Evolutionary conservation across 2,329 filamentous ascomycete species (phyloP).

Genomic region (Chalaropsis ovoidea): DNA sequence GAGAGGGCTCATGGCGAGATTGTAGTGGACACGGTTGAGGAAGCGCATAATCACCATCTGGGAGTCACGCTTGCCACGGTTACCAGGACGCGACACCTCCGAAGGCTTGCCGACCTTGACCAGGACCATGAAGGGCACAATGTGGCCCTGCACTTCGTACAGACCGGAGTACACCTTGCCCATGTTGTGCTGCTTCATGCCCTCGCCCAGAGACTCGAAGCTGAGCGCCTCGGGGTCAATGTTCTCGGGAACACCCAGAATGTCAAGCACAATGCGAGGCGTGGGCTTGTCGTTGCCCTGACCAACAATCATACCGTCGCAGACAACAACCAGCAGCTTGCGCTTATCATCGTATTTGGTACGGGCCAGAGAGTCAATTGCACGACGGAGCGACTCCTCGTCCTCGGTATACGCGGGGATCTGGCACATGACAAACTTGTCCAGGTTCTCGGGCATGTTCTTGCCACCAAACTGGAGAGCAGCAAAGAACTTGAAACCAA

Average conservation of each 20-base stretch:
- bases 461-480: conserved; percentile 88
- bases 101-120: conserved; percentile 98
- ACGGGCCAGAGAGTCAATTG: conserved; percentile 87
- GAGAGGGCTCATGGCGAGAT: conserved; percentile 86
- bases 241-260: conserved; percentile 85
- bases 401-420: conserved; percentile 97
- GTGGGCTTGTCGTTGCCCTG: conserved; percentile 96
- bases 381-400: conserved; percentile 90
- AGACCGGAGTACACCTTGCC: conserved; percentile 96
- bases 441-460: conserved; percentile 86
- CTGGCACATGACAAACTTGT: conserved; percentile 97
- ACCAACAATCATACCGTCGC: conserved; percentile 98
- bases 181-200: conserved; percentile 98
- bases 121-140: conserved; percentile 91
- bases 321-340: conserved; percentile 84
- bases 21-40: conserved; percentile 98
- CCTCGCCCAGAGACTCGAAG: conserved; percentile 93
- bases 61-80: conserved; percentile 97
- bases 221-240: conserved; percentile 92
- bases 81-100: conserved; percentile 86
- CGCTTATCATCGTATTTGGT: conserved; percentile 98
- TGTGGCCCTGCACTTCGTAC: conserved; percentile 95
- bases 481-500: conserved; percentile 93
- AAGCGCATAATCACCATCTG: conserved; percentile 99
- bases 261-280: conserved; percentile 90